A percentile compares a stretch with the other conserved stretches of the same genome.
Evolutionary conservation across 371 early-diverging fungal species (phyloP).

Genomic region (Apophysomyces ossiformis): DNA sequence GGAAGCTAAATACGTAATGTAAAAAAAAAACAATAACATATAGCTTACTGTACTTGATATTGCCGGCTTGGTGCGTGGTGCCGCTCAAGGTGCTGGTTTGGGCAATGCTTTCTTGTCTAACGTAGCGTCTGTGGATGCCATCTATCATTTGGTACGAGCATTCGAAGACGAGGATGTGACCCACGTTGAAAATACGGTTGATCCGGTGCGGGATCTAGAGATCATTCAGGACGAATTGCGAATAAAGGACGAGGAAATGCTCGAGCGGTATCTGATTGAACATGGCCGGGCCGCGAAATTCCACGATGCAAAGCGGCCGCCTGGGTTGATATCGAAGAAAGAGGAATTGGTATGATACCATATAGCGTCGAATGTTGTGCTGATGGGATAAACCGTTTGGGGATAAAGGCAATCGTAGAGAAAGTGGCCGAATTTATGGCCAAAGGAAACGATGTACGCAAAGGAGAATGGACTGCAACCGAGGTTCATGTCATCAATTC

Average conservation of each 20-base stretch:
- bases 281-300: slow-evolving; percentile 51
- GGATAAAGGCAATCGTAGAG: slow-evolving; percentile 40
- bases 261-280: slow-evolving; percentile 58
- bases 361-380: too few species aligned
- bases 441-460: slow-evolving; percentile 46
- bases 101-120: slow-evolving; percentile 95
- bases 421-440: slow-evolving; percentile 50
- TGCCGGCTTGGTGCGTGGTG: slow-evolving; percentile 95
- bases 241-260: slow-evolving; percentile 84
- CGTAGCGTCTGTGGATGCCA: slow-evolving; percentile 91
- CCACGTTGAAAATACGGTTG: slow-evolving; percentile 90
- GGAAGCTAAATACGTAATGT: slow-evolving; percentile 15
- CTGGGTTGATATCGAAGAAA: slow-evolving; percentile 81
- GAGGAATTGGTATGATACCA: slow-evolving; percentile 68
- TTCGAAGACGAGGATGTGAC: slow-evolving; percentile 88
- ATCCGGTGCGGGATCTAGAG: slow-evolving; percentile 89
- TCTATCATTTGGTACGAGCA: slow-evolving; percentile 88
- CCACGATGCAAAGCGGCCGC: slow-evolving; percentile 66
- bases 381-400: too few species aligned
- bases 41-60: slow-evolving; percentile 90
- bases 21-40: not conserved
- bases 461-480: slow-evolving; percentile 42
- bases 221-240: slow-evolving; percentile 92
- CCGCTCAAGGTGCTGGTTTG: slow-evolving; percentile 78
- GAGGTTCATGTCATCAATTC: slow-evolving; percentile 80